phyloP scores from a whole-genome alignment of 345 rosid species.

The Camelina neglecta region DNA sequence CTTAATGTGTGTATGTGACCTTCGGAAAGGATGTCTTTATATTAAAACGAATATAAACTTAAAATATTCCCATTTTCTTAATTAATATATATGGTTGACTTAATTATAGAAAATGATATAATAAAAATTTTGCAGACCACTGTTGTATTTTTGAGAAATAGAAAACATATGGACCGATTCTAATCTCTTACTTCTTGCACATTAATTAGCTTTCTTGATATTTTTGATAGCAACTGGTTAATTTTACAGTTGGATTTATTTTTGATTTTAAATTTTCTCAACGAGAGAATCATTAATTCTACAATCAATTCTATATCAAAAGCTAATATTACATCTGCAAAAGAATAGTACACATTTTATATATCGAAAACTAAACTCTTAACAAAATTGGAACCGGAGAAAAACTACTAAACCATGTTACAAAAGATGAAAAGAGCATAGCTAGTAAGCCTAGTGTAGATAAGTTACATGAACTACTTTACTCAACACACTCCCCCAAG shows the following conservation, averaged over 20 bases:
- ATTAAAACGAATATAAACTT: not conserved
- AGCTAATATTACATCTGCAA: not conserved
- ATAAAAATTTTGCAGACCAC: too few relatives aligned
- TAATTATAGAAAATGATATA: not conserved
- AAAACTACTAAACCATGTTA: too few relatives aligned
- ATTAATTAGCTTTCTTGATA: slow-evolving; percentile 23
- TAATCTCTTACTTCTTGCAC: slow-evolving; percentile 7
- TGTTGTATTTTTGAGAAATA: too few relatives aligned
- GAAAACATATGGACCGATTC: slow-evolving; percentile 12
- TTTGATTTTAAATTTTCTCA: not conserved
- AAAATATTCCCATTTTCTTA: slow-evolving; percentile 8
- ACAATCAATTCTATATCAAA: not conserved
- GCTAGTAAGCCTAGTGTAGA: not conserved
- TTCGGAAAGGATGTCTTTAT: slow-evolving; percentile 24
- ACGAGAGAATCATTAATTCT: not conserved
- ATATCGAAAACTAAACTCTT: not conserved
- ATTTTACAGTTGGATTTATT: not conserved
- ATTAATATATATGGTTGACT: slow-evolving; percentile 15
- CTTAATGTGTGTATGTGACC: not conserved
- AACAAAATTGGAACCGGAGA: too few relatives aligned
- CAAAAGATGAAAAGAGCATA: not conserved
- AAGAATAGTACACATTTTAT: not conserved
- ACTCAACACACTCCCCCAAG: not conserved
- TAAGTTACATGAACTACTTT: not conserved
- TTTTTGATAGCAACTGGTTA: slow-evolving; percentile 16